Evolutionary conservation across 2,329 filamentous ascomycete species (phyloP), one percentile per base, ranked within the genome.

Genomic region (Aspergillus neoniger): DNA sequence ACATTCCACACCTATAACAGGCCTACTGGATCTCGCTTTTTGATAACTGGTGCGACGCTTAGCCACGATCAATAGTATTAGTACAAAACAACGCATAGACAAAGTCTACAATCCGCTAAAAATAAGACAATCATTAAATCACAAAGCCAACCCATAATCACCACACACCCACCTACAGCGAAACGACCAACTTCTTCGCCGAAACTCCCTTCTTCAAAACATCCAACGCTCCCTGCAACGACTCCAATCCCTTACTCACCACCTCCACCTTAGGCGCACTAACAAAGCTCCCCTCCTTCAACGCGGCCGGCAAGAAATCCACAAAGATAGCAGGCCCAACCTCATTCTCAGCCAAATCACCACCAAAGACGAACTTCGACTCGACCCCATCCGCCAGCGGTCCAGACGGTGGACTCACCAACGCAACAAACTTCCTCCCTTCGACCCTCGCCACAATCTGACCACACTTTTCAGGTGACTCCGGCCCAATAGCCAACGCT

Each of bases 261-360:
- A 72, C 57, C 21, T 59, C 10, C 2, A 68, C 56, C 15, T 66
- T 56, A 0, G 70, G 74, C 12, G 73, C 69, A 44, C 68, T 61
- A 59, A 69, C 63, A 59, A 75, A 71, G 54, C 65, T 67, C 0
- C 73, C 73, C 15, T 69, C 60, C 19, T 68, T 72, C 58, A 81
- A 57, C 1, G 78, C 79, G 8, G 62, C 44, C 0, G 72, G 69
- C 50, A 79, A 55, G 58, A 68, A 76, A 3, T 72, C 62, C 7
- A 58, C 63, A 56, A 63, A 77, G 6, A 77, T 61, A 4, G 59
- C 65, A 14, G 66, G 57, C 1, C 70, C 68, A 53, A 74, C 67
- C 30, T 70, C 69, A 55, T 71, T 74, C 2, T 64, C 54, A 30
- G 55, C 64, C 6, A 74, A 36, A 19, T 57, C 58, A 21, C 54